phyloP scores from a whole-genome alignment of 768 basidiomycete species.

The Suillus alpinus region DNA sequence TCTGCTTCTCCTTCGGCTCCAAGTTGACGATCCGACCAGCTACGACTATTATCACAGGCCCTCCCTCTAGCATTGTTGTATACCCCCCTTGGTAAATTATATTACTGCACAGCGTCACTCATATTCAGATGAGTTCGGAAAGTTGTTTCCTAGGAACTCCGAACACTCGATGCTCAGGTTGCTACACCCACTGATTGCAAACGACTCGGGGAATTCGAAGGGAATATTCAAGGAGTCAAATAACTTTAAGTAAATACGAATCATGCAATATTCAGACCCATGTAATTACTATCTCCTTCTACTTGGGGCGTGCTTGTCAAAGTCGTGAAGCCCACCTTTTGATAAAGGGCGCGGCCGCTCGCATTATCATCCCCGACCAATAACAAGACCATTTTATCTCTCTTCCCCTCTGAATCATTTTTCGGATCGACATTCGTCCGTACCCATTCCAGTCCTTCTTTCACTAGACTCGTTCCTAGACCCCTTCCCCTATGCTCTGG shows the following conservation, averaged over 20 bases:
- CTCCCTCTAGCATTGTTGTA: background rate
- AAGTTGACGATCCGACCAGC: background rate
- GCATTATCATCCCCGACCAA: conserved; percentile 15
- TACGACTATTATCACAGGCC: background rate
- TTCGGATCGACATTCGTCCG: conserved; percentile 15
- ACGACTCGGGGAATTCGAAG: too few species aligned
- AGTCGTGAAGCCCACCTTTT: conserved; percentile 18
- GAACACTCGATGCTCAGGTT: background rate
- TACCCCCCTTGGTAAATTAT: background rate
- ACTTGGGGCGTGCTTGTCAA: conserved; percentile 6
- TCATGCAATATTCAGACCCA: conserved; percentile 25
- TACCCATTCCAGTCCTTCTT: conserved; percentile 23
- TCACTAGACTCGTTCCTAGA: conserved; percentile 15
- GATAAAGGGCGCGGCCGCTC: conserved; percentile 17
- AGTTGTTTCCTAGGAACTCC: background rate
- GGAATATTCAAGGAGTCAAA: too few species aligned
- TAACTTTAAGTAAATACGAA: too few species aligned
- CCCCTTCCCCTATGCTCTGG: conserved; percentile 26
- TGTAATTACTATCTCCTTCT: conserved; percentile 21
- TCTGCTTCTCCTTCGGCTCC: background rate
- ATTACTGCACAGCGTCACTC: background rate
- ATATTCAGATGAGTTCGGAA: background rate
- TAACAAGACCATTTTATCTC: conserved; percentile 19
- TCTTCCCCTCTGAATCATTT: background rate
- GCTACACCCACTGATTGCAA: background rate